A percentile compares a stretch with the other conserved stretches of the same genome.
Conservation (phyloP, 2,329 filamentous ascomycete species). For the Chrysosphaeria jannelii region DNA sequence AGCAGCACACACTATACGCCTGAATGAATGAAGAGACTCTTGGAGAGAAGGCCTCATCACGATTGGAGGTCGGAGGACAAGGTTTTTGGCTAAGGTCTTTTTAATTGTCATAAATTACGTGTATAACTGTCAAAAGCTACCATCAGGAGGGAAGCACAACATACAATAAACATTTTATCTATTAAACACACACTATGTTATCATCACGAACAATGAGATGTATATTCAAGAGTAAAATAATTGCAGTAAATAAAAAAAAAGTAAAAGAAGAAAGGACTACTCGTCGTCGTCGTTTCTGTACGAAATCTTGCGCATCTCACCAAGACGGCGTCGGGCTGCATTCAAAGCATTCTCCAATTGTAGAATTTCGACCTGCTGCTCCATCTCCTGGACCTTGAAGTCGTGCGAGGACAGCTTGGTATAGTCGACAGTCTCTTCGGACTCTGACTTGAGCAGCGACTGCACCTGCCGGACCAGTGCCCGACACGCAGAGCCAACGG, state of each 20-base stretch:
- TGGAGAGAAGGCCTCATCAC: too few relatives aligned
- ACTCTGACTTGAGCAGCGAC: constrained; percentile 67
- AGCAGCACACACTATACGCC: too few relatives aligned
- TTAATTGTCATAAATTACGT: too few relatives aligned
- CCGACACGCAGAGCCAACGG: constrained; percentile 69
- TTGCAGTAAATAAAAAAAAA: neutral
- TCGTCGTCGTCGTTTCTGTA: constrained; percentile 46
- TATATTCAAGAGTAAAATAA: neutral
- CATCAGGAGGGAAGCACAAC: neutral
- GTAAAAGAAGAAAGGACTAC: neutral
- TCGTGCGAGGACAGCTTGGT: constrained; percentile 67
- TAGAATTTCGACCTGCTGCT: constrained; percentile 97
- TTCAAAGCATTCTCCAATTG: constrained; percentile 73
- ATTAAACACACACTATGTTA: neutral
- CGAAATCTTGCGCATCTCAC: constrained; percentile 94
- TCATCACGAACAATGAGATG: neutral
- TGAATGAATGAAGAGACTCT: too few relatives aligned
- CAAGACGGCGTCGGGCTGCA: constrained; percentile 50
- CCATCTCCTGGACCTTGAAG: constrained; percentile 98
- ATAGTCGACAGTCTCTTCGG: constrained; percentile 68
- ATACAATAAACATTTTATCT: neutral
- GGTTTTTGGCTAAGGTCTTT: too few relatives aligned
- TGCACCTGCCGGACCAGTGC: constrained; percentile 79
- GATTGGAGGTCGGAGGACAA: too few relatives aligned
- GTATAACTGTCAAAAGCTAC: too few relatives aligned